phyloP scores from a whole-genome alignment of 352 stramenopile species.

The Phytophthora melonis region DNA sequence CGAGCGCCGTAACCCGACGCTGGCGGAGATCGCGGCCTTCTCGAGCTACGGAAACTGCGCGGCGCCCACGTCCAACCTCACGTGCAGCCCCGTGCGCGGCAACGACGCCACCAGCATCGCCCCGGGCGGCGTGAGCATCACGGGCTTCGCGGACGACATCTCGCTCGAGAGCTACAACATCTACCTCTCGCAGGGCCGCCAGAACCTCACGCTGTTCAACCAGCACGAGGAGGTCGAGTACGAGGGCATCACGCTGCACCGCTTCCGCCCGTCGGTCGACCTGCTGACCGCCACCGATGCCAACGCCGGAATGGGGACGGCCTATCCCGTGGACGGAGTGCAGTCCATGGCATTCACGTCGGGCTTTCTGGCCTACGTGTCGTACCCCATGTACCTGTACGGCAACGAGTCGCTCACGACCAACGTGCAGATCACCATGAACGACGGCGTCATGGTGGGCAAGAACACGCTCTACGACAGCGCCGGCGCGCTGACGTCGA shows the following conservation, averaged over 20 bases:
- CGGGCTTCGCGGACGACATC: constrained; percentile 56
- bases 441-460: constrained; percentile 48
- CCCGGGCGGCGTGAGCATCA: constrained; percentile 57
- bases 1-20: constrained; percentile 56
- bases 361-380: constrained; percentile 69
- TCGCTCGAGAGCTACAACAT: constrained; percentile 48
- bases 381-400: constrained; percentile 69
- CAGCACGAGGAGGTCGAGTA: constrained; percentile 51
- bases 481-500: constrained; percentile 48
- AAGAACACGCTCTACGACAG: constrained; percentile 59
- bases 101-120: constrained; percentile 61
- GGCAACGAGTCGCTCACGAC: constrained; percentile 57
- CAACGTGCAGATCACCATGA: constrained; percentile 62
- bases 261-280: constrained; percentile 51
- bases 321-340: constrained; percentile 56
- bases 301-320: constrained; percentile 53
- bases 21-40: constrained; percentile 58
- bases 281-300: constrained; percentile 39
- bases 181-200: constrained; percentile 62
- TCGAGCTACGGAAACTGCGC: constrained; percentile 63
- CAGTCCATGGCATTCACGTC: constrained; percentile 57
- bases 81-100: constrained; percentile 60
- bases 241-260: constrained; percentile 58
- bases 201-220: constrained; percentile 72
- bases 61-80: constrained; percentile 56